Conservation (phyloP, 2,329 filamentous ascomycete genomes). For the Pseudovirgaria hyperparasitica region DNA sequence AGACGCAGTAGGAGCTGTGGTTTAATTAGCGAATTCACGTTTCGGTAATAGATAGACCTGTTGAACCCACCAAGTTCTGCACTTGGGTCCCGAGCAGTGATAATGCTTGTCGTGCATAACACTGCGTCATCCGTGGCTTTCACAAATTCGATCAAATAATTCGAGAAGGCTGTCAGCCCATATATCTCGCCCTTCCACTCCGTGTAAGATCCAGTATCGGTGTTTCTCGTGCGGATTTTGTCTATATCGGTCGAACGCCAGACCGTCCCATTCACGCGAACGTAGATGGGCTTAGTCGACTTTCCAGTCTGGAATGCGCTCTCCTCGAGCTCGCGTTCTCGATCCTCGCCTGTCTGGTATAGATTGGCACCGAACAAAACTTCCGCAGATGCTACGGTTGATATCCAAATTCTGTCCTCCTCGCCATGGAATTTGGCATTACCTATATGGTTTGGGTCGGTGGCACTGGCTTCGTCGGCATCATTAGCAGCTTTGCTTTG, state of each 20-base stretch:
- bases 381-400: conserved; percentile 65
- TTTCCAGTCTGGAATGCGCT: conserved; percentile 44
- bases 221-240: too few species aligned
- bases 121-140: conserved; percentile 52
- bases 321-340: conserved; percentile 23
- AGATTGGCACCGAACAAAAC: conserved; percentile 63
- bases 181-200: conserved; percentile 60
- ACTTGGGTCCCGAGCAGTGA: conserved; percentile 48
- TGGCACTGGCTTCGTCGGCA: conserved; percentile 60
- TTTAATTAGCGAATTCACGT: conserved; percentile 8
- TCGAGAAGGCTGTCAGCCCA: conserved; percentile 57
- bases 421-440: conserved; percentile 60
- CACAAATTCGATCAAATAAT: conserved; percentile 69
- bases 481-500: conserved; percentile 66
- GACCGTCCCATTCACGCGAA: conserved; percentile 63
- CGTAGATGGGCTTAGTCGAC: conserved; percentile 66
- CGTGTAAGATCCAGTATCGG: too few species aligned
- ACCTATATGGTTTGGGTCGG: conserved; percentile 64
- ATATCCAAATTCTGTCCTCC: conserved; percentile 66
- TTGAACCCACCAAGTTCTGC: conserved; percentile 41
- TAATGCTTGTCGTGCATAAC: conserved; percentile 59
- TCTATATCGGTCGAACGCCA: conserved; percentile 70
- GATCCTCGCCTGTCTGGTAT: conserved; percentile 37
- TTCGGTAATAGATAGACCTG: conserved; percentile 2
- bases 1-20: conserved; percentile 20